Conservation (phyloP, 2,329 filamentous ascomycete genomes). For the Monosporascus sp. region DNA sequence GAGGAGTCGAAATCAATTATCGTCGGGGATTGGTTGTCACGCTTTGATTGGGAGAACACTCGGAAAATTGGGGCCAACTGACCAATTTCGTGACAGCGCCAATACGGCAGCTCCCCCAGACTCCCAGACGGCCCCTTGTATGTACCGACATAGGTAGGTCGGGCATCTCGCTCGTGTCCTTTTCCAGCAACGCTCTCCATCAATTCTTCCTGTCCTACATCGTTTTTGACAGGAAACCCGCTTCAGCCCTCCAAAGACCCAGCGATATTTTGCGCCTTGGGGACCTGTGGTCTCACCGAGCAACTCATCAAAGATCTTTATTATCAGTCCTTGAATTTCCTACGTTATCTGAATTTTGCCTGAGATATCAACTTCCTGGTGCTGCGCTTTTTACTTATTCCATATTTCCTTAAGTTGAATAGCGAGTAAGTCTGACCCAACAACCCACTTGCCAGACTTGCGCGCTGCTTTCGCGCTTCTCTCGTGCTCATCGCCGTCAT, state of each 20-base stretch:
- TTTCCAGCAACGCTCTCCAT: neutral
- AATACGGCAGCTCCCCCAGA: constrained; percentile 16
- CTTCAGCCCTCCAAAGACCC: too few relatives aligned
- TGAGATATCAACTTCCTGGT: neutral
- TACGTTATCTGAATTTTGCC: neutral
- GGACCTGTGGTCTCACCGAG: neutral
- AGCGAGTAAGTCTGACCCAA: neutral
- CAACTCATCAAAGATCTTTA: neutral
- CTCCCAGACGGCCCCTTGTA: constrained; percentile 3
- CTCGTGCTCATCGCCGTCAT: neutral
- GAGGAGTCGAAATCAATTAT: neutral
- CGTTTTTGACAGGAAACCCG: constrained; percentile 4
- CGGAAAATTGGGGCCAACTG: constrained; percentile 7
- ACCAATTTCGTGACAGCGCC: constrained; percentile 5
- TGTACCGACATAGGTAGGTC: neutral
- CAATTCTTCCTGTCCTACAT: neutral
- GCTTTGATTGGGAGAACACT: neutral
- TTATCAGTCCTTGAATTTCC: neutral
- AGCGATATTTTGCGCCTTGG: too few relatives aligned
- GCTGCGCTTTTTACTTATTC: neutral
- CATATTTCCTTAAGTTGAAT: neutral
- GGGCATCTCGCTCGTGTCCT: neutral
- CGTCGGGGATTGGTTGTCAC: neutral
- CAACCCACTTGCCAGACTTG: neutral
- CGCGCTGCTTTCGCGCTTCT: neutral